phyloP scores from a whole-genome alignment of 352 stramenopile species.

The Thalassiosira ordinaria region DNA sequence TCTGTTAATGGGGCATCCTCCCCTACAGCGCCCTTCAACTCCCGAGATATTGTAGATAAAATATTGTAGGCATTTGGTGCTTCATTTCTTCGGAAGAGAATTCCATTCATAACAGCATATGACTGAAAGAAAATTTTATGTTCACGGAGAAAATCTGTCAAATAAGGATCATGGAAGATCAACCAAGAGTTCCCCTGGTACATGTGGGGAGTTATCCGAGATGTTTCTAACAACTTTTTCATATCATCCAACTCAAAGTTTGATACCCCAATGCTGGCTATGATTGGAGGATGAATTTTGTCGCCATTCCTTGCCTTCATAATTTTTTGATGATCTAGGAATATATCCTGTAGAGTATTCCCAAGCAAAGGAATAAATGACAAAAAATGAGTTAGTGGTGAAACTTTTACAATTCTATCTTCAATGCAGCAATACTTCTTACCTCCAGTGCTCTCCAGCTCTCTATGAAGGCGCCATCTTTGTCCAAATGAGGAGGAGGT shows the following conservation, averaged over 20 bases:
- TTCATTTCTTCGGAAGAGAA: slow-evolving; percentile 39
- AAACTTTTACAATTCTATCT: too few relatives aligned
- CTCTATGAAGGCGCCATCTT: slow-evolving; percentile 76
- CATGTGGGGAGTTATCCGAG: slow-evolving; percentile 68
- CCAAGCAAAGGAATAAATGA: background rate
- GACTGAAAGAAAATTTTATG: slow-evolving; percentile 74
- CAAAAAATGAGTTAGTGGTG: background rate
- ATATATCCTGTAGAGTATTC: slow-evolving; percentile 51
- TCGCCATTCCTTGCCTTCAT: slow-evolving; percentile 14
- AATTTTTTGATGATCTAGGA: slow-evolving; percentile 31
- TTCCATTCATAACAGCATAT: slow-evolving; percentile 78
- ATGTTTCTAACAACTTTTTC: slow-evolving; percentile 55
- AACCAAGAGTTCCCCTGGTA: slow-evolving; percentile 79
- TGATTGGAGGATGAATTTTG: slow-evolving; percentile 24
- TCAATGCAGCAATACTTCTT: slow-evolving; percentile 8
- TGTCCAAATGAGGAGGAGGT: slow-evolving; percentile 74
- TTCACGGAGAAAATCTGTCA: slow-evolving; percentile 66
- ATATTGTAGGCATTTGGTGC: slow-evolving; percentile 64
- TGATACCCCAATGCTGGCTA: slow-evolving; percentile 83
- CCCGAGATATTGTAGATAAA: slow-evolving; percentile 31
- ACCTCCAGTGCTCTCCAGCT: slow-evolving; percentile 82
- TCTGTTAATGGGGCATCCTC: slow-evolving; percentile 36
- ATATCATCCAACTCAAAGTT: slow-evolving; percentile 85
- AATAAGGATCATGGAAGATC: slow-evolving; percentile 72
- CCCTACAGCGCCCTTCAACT: slow-evolving; percentile 29